A percentile compares a stretch with the other conserved stretches of the same genome.
phyloP scores from a whole-genome alignment of 257 asterid genomes.

The Solanum pinnatisectum region DNA sequence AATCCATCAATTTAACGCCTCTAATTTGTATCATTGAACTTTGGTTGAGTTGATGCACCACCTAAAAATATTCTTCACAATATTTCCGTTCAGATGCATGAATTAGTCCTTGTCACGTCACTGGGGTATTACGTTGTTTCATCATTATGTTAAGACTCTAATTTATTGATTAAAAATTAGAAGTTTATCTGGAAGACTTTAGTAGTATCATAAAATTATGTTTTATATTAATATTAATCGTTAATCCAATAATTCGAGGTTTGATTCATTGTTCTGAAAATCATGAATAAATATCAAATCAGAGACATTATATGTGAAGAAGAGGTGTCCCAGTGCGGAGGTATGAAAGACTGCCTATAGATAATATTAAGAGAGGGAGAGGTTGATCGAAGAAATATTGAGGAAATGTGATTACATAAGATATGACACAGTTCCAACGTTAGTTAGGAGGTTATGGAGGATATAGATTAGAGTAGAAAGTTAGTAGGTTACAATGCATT shows the following conservation, averaged over 20 bases:
- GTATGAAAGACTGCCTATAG: background rate
- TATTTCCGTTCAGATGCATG: background rate
- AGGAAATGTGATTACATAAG: background rate
- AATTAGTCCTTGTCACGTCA: background rate
- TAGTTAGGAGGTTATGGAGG: background rate
- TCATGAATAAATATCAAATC: background rate
- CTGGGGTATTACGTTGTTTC: background rate
- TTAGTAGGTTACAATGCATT: background rate
- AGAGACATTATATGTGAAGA: background rate
- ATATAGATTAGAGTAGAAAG: background rate
- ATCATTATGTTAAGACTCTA: background rate
- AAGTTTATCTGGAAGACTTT: background rate
- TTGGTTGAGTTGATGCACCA: background rate
- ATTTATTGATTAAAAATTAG: background rate
- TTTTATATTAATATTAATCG: background rate
- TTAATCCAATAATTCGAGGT: background rate
- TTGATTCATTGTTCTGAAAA: background rate
- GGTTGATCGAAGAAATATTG: background rate
- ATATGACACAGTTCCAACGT: background rate
- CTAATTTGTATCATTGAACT: background rate
- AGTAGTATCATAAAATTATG: background rate
- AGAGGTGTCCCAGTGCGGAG: rapidly evolving
- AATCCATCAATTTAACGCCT: background rate
- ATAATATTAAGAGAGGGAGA: background rate
- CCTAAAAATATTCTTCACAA: background rate